These are phyloP conservation scores for Leccinum arenicola DNA, from an alignment of 768 basidiomycete species.

Conservation along the genomic window DNA sequence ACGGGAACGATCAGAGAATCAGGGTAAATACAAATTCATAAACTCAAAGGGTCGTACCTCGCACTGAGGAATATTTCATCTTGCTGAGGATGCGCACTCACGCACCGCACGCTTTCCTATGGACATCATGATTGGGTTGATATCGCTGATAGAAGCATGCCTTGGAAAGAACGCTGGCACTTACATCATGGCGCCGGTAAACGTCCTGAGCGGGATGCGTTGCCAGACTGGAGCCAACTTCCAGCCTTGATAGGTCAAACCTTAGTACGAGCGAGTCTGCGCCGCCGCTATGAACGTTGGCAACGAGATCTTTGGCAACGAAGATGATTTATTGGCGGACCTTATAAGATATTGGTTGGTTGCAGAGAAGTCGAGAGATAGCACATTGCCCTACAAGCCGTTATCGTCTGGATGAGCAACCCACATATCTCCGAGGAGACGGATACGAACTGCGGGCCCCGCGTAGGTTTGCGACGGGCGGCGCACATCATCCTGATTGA, in stretches of 20 bases:
- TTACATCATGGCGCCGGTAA: constrained; percentile 34
- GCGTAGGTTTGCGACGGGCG: constrained; percentile 40
- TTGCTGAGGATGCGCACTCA: constrained; percentile 63
- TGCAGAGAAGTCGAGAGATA: constrained; percentile 69
- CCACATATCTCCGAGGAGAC: constrained; percentile 28
- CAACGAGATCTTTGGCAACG: constrained; percentile 5
- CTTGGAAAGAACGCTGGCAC: constrained; percentile 8
- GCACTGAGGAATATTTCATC: constrained; percentile 70
- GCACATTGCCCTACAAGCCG: constrained; percentile 57
- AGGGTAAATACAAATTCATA: constrained; percentile 12
- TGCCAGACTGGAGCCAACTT: constrained; percentile 7
- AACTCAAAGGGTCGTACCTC: constrained; percentile 41
- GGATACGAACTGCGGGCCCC: constrained; percentile 40
- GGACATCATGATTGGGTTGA: constrained; percentile 14
- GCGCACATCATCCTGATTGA: constrained; percentile 54
- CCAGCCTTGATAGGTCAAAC: constrained; percentile 49
- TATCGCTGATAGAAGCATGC: constrained; percentile 20
- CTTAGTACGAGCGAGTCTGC: constrained; percentile 49
- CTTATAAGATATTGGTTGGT: constrained; percentile 61
- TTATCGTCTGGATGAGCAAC: constrained; percentile 16
- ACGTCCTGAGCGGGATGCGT: constrained; percentile 19
- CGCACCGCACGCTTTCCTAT: constrained; percentile 63
- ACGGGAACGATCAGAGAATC: constrained; percentile 18
- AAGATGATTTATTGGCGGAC: constrained; percentile 41
- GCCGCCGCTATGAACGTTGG: constrained; percentile 45